phyloP scores from a whole-genome alignment of 495 filamentous ascomycete species.

The Beverwykella pulmonaria region DNA sequence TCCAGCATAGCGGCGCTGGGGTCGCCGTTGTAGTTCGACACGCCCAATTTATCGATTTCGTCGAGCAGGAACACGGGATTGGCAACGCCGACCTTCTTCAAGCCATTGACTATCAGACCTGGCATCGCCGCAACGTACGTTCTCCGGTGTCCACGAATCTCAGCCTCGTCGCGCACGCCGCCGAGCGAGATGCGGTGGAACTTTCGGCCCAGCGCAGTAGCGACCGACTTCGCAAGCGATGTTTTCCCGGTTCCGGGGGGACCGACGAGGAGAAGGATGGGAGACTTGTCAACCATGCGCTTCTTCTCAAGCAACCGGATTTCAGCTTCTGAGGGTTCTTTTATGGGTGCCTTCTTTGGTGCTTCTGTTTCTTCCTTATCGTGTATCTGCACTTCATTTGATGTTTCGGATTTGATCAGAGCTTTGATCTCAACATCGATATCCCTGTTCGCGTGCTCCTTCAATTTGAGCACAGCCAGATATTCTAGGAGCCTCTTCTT shows the following conservation, averaged over 20 bases:
- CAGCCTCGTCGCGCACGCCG: constrained; percentile 93
- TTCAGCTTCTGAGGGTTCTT: constrained; percentile 44
- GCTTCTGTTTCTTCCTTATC: constrained; percentile 15
- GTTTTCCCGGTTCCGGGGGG: constrained; percentile 98
- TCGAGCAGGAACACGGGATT: constrained; percentile 97
- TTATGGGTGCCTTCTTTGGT: neutral
- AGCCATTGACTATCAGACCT: constrained; percentile 86
- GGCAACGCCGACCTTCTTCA: constrained; percentile 94
- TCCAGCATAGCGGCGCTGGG: constrained; percentile 99
- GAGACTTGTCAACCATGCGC: constrained; percentile 86
- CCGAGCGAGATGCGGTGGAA: constrained; percentile 98
- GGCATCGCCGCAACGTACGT: constrained; percentile 99
- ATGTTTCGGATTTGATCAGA: constrained; percentile 16
- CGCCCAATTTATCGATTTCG: constrained; percentile 97
- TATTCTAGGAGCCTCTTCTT: constrained; percentile 97
- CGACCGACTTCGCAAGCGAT: constrained; percentile 89
- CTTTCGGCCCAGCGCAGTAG: constrained; percentile 86
- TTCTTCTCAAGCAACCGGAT: constrained; percentile 71
- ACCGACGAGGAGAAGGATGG: constrained; percentile 90
- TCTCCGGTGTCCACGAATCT: constrained; percentile 92
- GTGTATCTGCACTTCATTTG: neutral
- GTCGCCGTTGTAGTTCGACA: constrained; percentile 90
- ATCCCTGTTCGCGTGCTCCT: constrained; percentile 81
- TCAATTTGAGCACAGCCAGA: constrained; percentile 89
- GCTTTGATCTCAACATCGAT: constrained; percentile 70